Evolutionary conservation across 208 protist genomes (phyloP), one percentile per base, ranked within the genome.

Genomic region (Acanthamoeba castellanii): DNA sequence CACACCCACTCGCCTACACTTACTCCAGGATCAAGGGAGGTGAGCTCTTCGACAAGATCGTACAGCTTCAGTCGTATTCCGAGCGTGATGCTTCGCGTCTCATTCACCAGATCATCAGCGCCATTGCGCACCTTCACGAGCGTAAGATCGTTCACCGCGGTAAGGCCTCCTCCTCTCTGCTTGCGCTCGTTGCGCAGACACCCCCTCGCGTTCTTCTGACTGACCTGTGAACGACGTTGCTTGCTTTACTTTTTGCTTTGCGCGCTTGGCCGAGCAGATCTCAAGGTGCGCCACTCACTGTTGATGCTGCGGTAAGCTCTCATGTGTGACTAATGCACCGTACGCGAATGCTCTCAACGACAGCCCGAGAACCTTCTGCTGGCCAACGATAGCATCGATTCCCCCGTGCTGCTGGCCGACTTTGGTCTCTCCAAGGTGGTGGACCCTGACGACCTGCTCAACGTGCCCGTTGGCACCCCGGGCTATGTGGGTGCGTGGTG

Each of bases 21-120:
- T 34, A 34, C 61, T 11, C 74, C 50, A 97, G 96, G 47, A 92
- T 97, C 47, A 95, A 59, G 76, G 97, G 97, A 47, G 97, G 97
- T 32, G 97, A 98, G 81, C 81, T 98, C 8, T 97, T 97, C 76
- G 96, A 98, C 91, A 88, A 93, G 52, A 97, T 98, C 88, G 91
- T 97, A 37, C 89, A 97, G 55, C 94, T 70, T 74, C 97, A 97
- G 45, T 61, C 90, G 32, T 98, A 97, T 64, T 96, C 97, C 22
- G 97, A 98, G 85, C 74, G 78, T 13, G 94, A 97, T 42, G 95
- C 96, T 7, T 87, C 87, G 52, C 89, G 87, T 78, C 55, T 97
- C 37, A 93, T 97, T 11, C 61, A 84, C 84, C 82, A 97, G 72
- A 95, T 97, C 8, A 61, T 97, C 37, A 68, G 68, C 32, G 96